Conservation (phyloP, 2,329 filamentous ascomycete genomes). For the Fusarium sp. region DNA sequence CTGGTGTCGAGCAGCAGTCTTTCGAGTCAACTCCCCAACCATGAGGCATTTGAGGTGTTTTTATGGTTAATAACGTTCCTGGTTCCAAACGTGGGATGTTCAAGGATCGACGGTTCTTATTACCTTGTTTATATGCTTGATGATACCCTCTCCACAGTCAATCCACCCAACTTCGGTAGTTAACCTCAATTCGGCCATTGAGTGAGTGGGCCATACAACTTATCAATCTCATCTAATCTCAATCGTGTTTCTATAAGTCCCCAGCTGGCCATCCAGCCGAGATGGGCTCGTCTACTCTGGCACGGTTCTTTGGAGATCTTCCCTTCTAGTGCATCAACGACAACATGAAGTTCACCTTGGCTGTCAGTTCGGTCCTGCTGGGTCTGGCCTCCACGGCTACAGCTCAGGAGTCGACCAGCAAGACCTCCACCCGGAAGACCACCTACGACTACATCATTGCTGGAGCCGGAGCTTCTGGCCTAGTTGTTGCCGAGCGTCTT, state of each 20-base stretch:
- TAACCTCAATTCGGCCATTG: slow-evolving; percentile 10
- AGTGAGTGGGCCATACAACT: slow-evolving; percentile 18
- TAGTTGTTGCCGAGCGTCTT: slow-evolving; percentile 57
- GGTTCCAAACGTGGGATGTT: background rate
- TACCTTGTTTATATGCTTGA: background rate
- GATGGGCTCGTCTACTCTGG: background rate
- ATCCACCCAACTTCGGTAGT: slow-evolving; percentile 32
- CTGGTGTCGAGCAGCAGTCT: background rate
- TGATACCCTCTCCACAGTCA: slow-evolving; percentile 30
- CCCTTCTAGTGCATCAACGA: background rate
- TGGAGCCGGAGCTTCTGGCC: slow-evolving; percentile 43
- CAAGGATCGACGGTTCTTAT: slow-evolving; percentile 28
- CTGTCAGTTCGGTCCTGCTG: slow-evolving; percentile 26
- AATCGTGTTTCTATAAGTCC: slow-evolving; percentile 2
- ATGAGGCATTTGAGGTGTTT: slow-evolving; percentile 17
- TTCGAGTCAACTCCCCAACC: background rate
- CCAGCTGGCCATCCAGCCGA: background rate
- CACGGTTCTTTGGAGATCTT: background rate
- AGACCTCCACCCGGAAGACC: slow-evolving; percentile 24
- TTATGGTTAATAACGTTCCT: slow-evolving; percentile 9
- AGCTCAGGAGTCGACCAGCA: slow-evolving; percentile 11
- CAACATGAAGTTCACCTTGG: slow-evolving; percentile 33
- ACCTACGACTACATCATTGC: slow-evolving; percentile 45
- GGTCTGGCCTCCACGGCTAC: slow-evolving; percentile 27
- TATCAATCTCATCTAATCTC: slow-evolving; percentile 48